A percentile compares a stretch with the other conserved stretches of the same genome.
phyloP scores from a whole-genome alignment of 164 flowering plant genomes.

The grape (Vitis vinifera) region DNA sequence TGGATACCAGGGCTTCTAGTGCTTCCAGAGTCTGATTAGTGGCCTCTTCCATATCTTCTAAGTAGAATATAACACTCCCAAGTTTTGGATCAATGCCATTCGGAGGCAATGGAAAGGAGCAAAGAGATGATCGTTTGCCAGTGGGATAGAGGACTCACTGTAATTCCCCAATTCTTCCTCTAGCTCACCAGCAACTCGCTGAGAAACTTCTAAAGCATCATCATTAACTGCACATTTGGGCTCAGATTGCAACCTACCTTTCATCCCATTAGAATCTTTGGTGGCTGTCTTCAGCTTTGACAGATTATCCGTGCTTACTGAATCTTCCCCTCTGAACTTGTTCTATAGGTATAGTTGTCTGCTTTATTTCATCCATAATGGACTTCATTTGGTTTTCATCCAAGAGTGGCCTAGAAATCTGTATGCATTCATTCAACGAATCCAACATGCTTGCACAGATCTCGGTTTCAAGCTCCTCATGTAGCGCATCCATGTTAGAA shows the following conservation, averaged over 20 bases:
- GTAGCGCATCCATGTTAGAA: conserved; percentile 99
- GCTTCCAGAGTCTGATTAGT: too few relatives aligned
- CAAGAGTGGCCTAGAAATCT: conserved; percentile 73
- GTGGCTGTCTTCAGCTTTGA: background rate
- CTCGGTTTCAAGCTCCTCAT: conserved; percentile 81
- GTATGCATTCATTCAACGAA: conserved; percentile 65
- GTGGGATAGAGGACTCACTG: too few relatives aligned
- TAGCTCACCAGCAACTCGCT: background rate
- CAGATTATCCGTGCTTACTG: background rate
- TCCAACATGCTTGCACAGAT: conserved; percentile 71
- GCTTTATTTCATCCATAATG: conserved; percentile 89
- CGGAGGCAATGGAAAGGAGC: too few relatives aligned
- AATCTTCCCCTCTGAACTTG: background rate
- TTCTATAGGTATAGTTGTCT: background rate
- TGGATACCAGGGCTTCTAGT: too few relatives aligned
- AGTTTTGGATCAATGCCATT: too few relatives aligned
- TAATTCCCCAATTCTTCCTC: background rate
- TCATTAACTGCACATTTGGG: background rate
- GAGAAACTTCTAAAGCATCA: background rate
- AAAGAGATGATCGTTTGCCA: too few relatives aligned
- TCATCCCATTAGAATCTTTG: background rate
- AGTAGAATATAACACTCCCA: too few relatives aligned
- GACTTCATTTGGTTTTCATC: conserved; percentile 80
- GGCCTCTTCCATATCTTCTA: too few relatives aligned
- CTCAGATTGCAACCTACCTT: background rate